Conservation (phyloP, 2,329 filamentous ascomycete genomes). For the Aspergillus intermedius region DNA sequence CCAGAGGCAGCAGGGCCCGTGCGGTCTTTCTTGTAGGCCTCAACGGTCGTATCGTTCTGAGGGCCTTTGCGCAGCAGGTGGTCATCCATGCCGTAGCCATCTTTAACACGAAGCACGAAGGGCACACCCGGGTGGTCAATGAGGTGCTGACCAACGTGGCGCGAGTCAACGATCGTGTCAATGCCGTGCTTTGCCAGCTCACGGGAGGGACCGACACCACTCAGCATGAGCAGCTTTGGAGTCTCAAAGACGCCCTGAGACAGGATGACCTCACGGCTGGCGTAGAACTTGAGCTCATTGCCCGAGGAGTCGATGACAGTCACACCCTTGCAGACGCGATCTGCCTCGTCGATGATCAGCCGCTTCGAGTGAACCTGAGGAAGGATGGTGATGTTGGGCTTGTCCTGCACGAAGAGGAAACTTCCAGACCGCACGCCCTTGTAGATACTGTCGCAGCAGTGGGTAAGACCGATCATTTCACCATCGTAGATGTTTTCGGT, state of each 20-base stretch:
- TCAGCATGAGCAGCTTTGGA: slow-evolving; percentile 47
- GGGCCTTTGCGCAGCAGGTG: slow-evolving; percentile 33
- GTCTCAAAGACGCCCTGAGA: slow-evolving; percentile 48
- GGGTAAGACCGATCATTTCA: slow-evolving; percentile 5
- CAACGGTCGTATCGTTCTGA: slow-evolving; percentile 26
- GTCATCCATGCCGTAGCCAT: slow-evolving; percentile 34
- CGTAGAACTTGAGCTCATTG: slow-evolving; percentile 40
- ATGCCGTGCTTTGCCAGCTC: slow-evolving; percentile 20
- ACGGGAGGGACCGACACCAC: slow-evolving; percentile 38
- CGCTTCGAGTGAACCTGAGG: slow-evolving; percentile 44
- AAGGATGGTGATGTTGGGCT: slow-evolving; percentile 44
- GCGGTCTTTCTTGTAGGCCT: slow-evolving; percentile 34
- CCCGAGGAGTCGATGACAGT: slow-evolving; percentile 38
- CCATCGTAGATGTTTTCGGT: slow-evolving; percentile 45
- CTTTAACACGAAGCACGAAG: slow-evolving; percentile 37
- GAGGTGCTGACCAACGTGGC: slow-evolving; percentile 22
- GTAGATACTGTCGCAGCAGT: slow-evolving; percentile 50
- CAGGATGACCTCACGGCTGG: slow-evolving; percentile 44
- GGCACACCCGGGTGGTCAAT: slow-evolving; percentile 36
- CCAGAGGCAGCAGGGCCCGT: slow-evolving; percentile 26
- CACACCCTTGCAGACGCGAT: slow-evolving; percentile 39
- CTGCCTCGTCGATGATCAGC: slow-evolving; percentile 42
- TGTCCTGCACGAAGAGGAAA: slow-evolving; percentile 44
- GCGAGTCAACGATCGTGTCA: slow-evolving; percentile 23
- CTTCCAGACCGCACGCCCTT: slow-evolving; percentile 46